Evolutionary conservation across 75 land plant genomes (phyloP), one percentile per base, ranked within the genome.

Genomic region (Gnetum montanum): DNA sequence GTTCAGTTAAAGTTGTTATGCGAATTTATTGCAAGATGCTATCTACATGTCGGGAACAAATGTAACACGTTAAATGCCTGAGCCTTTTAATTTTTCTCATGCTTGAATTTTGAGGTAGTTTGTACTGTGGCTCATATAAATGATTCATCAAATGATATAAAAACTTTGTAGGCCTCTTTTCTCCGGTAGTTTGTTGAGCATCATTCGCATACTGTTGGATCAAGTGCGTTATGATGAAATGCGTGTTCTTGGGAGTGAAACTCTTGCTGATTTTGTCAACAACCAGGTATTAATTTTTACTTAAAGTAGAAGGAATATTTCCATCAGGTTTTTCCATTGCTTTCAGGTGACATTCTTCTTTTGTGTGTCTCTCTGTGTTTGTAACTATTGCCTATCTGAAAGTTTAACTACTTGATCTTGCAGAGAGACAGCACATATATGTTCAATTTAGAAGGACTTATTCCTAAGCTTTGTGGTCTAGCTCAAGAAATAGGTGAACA

Each of bases 391-490:
- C 2, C 55, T 15, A 13, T 57, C 46, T 49, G 44, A 54, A 35
- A 48, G 15, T 43, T 20, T 53, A 26, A 58, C 11, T 45, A 58
- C 18, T 58, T 6, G 29, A 22, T 63, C n/a, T 15, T 41, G 24
- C 78, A 93, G 98, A 68, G 54, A 7, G 98, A 93, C 67, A 80
- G 91, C 12, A 89, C 87, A 19, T 93, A 90, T 54, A 73, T 89
- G 79, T 88, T 83, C 69, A 90, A 89, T 64, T 57, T 93, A 25
- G 95, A 88, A 70, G 70, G 63, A 12, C 60, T 89, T 44, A 63
- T 83, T 22, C 82, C 98, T 60, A 77, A 67, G 58, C 79, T 93
- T 10, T 93, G 98, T 61, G 71, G 70, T 13, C 63, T 93, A 51
- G 80, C 79, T 36, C 76, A 73, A 56, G 96, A 85, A 51, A 60